phyloP scores from a whole-genome alignment of 805 yeast species.

The Saturnispora serradocipensis region DNA sequence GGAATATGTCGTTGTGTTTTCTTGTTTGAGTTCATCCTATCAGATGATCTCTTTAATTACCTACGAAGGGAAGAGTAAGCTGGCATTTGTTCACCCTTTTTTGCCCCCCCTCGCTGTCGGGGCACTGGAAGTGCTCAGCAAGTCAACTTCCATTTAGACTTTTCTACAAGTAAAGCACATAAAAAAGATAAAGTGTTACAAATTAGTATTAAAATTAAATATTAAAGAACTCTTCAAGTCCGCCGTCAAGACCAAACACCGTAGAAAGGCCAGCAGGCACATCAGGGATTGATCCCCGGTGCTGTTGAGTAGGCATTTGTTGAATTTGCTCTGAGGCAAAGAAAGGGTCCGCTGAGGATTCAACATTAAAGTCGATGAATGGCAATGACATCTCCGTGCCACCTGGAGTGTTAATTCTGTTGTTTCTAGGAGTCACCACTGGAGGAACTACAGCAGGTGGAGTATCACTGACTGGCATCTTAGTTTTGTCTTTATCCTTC shows the following conservation, averaged over 20 bases:
- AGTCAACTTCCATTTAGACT: not conserved
- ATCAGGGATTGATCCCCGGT: not conserved
- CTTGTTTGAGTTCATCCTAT: not conserved
- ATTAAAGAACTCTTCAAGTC: not conserved
- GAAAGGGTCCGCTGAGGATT: not conserved
- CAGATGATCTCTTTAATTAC: not conserved
- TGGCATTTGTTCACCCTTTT: not conserved
- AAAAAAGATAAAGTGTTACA: not conserved
- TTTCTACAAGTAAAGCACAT: not conserved
- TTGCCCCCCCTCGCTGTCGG: not conserved
- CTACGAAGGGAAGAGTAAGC: not conserved
- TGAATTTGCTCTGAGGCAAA: not conserved
- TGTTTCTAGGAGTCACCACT: conserved; percentile 4
- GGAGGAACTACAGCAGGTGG: conserved; percentile 21
- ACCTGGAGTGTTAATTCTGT: not conserved
- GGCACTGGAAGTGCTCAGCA: conserved; percentile 1
- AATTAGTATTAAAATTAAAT: not conserved
- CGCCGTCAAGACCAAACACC: not conserved
- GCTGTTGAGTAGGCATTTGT: not conserved
- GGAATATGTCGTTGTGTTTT: not conserved
- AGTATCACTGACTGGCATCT: not conserved
- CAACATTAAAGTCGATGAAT: not conserved
- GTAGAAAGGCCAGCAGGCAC: conserved; percentile 6
- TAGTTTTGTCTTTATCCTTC: conserved; percentile 9
- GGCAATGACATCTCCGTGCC: not conserved